Conservation (phyloP, 805 yeast genomes). For the Lipomyces kockii region DNA sequence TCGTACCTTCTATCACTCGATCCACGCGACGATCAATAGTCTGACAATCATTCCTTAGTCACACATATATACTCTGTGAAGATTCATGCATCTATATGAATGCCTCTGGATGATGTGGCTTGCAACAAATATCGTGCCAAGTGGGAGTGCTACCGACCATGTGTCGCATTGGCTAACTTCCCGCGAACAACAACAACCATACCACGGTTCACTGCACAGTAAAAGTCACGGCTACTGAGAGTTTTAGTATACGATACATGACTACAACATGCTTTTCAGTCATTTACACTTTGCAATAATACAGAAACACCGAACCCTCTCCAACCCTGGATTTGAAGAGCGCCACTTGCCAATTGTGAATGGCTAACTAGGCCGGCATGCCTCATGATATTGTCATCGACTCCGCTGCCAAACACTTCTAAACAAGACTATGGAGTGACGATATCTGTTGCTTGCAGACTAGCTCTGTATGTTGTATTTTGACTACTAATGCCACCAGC, state of each 20-base stretch:
- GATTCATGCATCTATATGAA: not conserved
- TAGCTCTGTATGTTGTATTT: too few relatives aligned
- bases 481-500: too few relatives aligned
- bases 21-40: not conserved
- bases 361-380: not conserved
- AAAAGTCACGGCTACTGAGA: too few relatives aligned
- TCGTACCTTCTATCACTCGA: constrained; percentile 2
- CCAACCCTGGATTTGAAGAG: not conserved
- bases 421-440: too few relatives aligned
- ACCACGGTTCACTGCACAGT: too few relatives aligned
- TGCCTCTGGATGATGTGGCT: not conserved
- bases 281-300: not conserved
- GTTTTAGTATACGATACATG: too few relatives aligned
- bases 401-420: too few relatives aligned
- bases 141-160: too few relatives aligned
- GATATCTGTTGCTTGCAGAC: too few relatives aligned
- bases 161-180: too few relatives aligned
- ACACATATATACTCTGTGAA: not conserved
- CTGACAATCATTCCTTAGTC: not conserved
- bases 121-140: not conserved
- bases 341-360: not conserved
- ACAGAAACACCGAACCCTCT: not conserved
- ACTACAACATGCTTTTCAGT: not conserved
- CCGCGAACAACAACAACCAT: too few relatives aligned
- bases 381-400: too few relatives aligned